phyloP scores from a whole-genome alignment of 257 asterid species.

The Solanum phureja region DNA sequence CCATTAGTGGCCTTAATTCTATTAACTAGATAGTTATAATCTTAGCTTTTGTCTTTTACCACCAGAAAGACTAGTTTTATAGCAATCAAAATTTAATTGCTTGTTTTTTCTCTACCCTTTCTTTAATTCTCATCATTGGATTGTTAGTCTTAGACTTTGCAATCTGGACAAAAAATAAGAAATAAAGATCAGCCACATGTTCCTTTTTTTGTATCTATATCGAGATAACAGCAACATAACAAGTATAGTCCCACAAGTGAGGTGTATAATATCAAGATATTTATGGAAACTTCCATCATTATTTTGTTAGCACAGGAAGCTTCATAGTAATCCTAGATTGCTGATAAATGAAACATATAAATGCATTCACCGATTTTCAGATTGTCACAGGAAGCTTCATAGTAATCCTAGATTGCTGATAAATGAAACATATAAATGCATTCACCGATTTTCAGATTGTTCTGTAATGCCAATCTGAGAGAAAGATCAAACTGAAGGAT shows the following conservation, averaged over 20 bases:
- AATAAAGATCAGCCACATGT: background rate
- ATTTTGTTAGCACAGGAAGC: background rate
- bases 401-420: background rate
- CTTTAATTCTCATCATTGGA: background rate
- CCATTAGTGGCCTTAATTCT: background rate
- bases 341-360: background rate
- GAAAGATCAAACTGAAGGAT: background rate
- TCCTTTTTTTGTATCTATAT: background rate
- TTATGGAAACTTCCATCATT: background rate
- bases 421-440: background rate
- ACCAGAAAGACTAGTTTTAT: background rate
- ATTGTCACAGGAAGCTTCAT: background rate
- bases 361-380: background rate
- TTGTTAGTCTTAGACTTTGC: background rate
- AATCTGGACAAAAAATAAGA: background rate
- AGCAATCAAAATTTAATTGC: background rate
- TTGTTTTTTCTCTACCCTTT: background rate
- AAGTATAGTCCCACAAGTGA: background rate
- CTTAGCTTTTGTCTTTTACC: background rate
- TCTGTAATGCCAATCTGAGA: background rate
- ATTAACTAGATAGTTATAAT: background rate
- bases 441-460: background rate
- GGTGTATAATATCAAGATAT: background rate
- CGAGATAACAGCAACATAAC: background rate
- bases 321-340: background rate